Evolutionary conservation across 108 stramenopile genomes (phyloP).

Genomic region (Hondaea fermentalgiana): DNA sequence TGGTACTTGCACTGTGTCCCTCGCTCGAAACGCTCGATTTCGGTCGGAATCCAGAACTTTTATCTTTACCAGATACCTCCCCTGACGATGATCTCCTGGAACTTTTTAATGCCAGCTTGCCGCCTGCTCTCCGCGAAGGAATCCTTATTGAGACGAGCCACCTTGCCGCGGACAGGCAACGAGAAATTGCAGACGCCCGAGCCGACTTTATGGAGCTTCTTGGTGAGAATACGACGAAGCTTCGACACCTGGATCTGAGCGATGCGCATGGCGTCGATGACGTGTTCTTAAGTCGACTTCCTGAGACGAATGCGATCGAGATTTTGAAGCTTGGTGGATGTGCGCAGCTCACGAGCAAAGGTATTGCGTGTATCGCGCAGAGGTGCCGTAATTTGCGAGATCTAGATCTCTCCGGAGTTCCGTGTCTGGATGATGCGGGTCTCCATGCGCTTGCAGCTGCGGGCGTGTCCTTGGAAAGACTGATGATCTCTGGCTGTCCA

Average conservation of each 20-base stretch:
- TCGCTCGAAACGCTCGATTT: not conserved
- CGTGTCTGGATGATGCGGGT: not conserved
- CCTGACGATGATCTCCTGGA: not conserved
- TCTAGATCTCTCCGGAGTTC: not conserved
- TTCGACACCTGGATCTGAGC: not conserved
- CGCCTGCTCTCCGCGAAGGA: not conserved
- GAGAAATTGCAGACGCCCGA: not conserved
- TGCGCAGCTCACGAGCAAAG: not conserved
- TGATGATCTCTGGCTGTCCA: not conserved
- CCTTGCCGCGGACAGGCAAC: not conserved
- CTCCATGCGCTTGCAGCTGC: not conserved
- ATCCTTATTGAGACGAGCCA: not conserved
- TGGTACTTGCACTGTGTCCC: not conserved
- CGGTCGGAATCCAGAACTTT: not conserved
- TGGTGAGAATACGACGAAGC: not conserved
- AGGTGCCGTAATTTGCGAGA: not conserved
- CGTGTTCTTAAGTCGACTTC: not conserved
- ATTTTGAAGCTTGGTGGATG: not conserved
- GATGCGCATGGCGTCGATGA: not conserved
- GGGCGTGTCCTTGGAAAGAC: not conserved
- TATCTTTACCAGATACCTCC: not conserved
- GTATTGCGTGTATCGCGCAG: not conserved
- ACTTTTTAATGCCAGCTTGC: not conserved
- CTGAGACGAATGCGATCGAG: not conserved
- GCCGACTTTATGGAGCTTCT: not conserved